Percentiles rank a stretch among this genome's conserved stretches.
Evolutionary conservation across 2,329 filamentous ascomycete species (phyloP).

Genomic region (Sclerotinia minor): DNA sequence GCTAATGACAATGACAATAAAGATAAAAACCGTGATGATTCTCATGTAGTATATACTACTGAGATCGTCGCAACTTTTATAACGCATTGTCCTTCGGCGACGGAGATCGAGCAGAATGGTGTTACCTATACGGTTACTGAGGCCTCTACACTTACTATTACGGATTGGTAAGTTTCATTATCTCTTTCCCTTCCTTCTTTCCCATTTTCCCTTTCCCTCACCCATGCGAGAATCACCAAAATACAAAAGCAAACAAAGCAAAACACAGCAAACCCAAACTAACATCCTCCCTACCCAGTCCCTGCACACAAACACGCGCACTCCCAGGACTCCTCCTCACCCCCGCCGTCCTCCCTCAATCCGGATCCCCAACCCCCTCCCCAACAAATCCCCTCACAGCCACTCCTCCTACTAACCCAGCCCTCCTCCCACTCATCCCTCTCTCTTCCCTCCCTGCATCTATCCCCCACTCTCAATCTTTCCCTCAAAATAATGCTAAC

Average conservation of each 20-base stretch:
- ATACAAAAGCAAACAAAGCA: not conserved
- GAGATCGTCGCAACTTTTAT: slow-evolving; percentile 3
- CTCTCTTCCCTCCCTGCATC: not conserved
- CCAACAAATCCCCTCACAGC: not conserved
- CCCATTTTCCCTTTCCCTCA: not conserved
- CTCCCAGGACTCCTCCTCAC: not conserved
- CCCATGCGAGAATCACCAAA: not conserved
- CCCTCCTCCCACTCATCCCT: not conserved
- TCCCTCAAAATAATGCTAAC: not conserved
- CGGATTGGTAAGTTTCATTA: slow-evolving; percentile 11
- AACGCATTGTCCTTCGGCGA: slow-evolving; percentile 10
- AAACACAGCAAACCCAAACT: not conserved
- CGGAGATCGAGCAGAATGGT: slow-evolving; percentile 7
- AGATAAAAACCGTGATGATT: not conserved
- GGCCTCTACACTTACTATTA: slow-evolving; percentile 10
- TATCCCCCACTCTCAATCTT: not conserved
- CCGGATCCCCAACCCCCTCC: not conserved
- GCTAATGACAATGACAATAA: not conserved
- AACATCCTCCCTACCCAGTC: not conserved
- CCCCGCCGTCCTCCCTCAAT: not conserved
- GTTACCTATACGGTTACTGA: slow-evolving; percentile 13
- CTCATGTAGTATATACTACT: not conserved
- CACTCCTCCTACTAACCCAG: too few relatives aligned
- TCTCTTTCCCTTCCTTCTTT: too few relatives aligned
- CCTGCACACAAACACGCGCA: not conserved